A percentile compares a stretch with the other conserved stretches of the same genome.
Conservation (phyloP, 768 basidiomycete genomes). For the Podaxis sp. region DNA sequence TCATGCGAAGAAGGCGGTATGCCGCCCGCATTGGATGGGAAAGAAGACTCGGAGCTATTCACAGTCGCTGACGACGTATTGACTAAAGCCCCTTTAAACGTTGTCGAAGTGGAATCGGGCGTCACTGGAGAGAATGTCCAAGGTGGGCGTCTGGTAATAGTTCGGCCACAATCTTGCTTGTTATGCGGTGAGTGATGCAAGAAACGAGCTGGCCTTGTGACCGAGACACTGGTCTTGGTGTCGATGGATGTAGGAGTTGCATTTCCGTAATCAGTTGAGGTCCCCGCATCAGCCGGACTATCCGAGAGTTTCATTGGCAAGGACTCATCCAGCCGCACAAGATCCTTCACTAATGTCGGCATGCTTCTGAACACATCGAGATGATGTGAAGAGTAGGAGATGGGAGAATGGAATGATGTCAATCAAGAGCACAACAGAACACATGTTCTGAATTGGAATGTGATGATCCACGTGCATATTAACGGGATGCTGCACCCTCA, state of each 20-base stretch:
- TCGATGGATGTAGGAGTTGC: constrained; percentile 1
- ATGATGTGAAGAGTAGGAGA: background rate
- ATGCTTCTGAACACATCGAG: constrained; percentile 12
- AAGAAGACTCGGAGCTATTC: background rate
- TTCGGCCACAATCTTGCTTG: background rate
- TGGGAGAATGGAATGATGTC: constrained; percentile 1
- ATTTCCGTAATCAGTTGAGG: background rate
- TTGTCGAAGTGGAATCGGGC: background rate
- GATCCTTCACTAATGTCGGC: constrained; percentile 30
- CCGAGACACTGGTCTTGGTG: background rate
- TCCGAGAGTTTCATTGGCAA: background rate
- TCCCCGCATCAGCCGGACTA: background rate
- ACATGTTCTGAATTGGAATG: constrained; percentile 1
- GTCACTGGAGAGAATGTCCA: background rate
- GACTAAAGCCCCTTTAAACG: background rate
- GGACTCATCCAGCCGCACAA: constrained; percentile 28
- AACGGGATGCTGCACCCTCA: background rate
- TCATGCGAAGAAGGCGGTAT: background rate
- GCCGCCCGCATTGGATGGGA: background rate
- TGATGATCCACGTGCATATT: background rate
- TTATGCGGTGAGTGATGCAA: constrained; percentile 11
- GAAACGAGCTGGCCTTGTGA: constrained; percentile 23
- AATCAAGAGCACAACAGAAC: background rate
- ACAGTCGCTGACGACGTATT: background rate
- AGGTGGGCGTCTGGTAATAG: background rate